Evolutionary conservation across 73 alveolate genomes (phyloP), one percentile per base, ranked within the genome.

Genomic region (Halteria grandinella): DNA sequence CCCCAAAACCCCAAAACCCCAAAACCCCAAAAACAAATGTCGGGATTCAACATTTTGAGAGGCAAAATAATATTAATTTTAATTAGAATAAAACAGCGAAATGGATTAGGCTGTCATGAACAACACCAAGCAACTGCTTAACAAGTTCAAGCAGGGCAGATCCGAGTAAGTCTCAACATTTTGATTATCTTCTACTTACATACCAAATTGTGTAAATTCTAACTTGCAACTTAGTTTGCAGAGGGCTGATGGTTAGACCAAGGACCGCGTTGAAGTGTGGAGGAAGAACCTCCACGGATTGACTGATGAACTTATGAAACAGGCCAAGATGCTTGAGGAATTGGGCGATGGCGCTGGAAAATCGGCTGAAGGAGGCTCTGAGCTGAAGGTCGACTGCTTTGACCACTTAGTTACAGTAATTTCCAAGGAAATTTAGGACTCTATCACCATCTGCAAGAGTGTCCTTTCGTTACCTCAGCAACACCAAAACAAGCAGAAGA

Each of bases 161-260:
- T 20, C 15, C 11, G 78, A 62, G 78, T 62, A 41, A 57, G 23
- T 53, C 7, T 32, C 34, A 15, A 23, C 44, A 18, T n/a, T n/a
- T n/a, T n/a, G n/a, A n/a, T n/a, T n/a, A n/a, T n/a, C n/a, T n/a
- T n/a, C n/a, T n/a, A n/a, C n/a, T n/a, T n/a, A n/a, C n/a, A n/a
- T n/a, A n/a, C n/a, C n/a, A n/a, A n/a, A n/a, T n/a, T n/a, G n/a
- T n/a, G n/a, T n/a, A n/a, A n/a, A n/a, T n/a, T n/a, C n/a, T n/a
- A n/a, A n/a, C n/a, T n/a, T n/a, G n/a, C n/a, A n/a, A n/a, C n/a
- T n/a, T n/a, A n/a, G n/a, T n/a, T n/a, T n/a, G n/a, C n/a, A n/a
- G n/a, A n/a, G n/a, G n/a, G n/a, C n/a, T n/a, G 92, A 83, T 52
- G 92, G 87, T 3, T 43, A 83, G 36, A 74, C 92, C 20, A 83